Evolutionary conservation across 805 yeast species (phyloP).

Genomic region (Wickerhamiella hasegawae): DNA sequence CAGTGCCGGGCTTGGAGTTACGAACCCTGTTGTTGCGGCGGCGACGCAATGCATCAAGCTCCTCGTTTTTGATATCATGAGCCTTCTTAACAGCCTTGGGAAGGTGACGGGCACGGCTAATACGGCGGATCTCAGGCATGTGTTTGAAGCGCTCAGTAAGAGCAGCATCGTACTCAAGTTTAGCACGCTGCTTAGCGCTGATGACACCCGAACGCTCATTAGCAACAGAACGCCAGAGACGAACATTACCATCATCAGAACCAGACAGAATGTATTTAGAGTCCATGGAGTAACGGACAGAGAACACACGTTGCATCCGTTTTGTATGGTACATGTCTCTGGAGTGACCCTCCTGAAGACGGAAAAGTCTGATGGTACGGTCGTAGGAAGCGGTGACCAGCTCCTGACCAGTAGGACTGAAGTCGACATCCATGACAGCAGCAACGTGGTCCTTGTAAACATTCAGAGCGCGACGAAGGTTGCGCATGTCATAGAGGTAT

Average conservation of each 20-base stretch:
- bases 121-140: constrained; percentile 92
- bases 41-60: constrained; percentile 55
- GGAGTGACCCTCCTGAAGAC: constrained; percentile 70
- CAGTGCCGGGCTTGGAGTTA: constrained; percentile 40
- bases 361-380: constrained; percentile 72
- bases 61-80: constrained; percentile 64
- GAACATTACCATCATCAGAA: constrained; percentile 88
- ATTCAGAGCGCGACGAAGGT: constrained; percentile 62
- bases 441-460: constrained; percentile 91
- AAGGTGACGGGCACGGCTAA: constrained; percentile 80
- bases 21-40: constrained; percentile 72
- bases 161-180: constrained; percentile 80
- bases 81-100: constrained; percentile 84
- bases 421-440: constrained; percentile 89
- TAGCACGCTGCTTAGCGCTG: constrained; percentile 62
- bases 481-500: constrained; percentile 93
- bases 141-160: constrained; percentile 81
- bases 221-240: constrained; percentile 85
- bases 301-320: constrained; percentile 91
- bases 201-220: constrained; percentile 71
- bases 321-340: constrained; percentile 92
- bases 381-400: constrained; percentile 92
- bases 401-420: constrained; percentile 94
- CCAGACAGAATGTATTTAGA: constrained; percentile 76
- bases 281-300: constrained; percentile 76